Evolutionary conservation across 768 basidiomycete species (phyloP), one percentile per base, ranked within the genome.

Genomic region (Amanita inopinata): DNA sequence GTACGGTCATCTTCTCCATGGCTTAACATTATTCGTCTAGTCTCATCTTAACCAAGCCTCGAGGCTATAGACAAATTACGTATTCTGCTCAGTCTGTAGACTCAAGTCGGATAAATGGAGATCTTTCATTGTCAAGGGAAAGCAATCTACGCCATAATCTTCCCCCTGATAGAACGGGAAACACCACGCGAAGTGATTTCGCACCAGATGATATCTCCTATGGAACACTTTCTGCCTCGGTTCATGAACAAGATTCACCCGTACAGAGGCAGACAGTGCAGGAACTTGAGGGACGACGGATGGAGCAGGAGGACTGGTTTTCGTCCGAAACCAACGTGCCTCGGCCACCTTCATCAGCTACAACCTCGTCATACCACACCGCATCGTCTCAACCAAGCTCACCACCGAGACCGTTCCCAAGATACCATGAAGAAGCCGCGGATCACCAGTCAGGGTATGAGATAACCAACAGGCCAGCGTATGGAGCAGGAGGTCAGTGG

Each of bases 1-100:
- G 55, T 56, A 38, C 33, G 52, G 40, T 32, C 10, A 11, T 34
- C 38, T 27, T 15, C 2, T 24, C n/a, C n/a, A n/a, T n/a, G n/a
- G n/a, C n/a, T n/a, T n/a, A n/a, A n/a, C n/a, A n/a, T n/a, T n/a
- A n/a, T n/a, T n/a, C n/a, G n/a, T n/a, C n/a, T n/a, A n/a, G n/a
- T n/a, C n/a, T n/a, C n/a, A n/a, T n/a, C n/a, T n/a, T n/a, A n/a
- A n/a, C n/a, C n/a, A n/a, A n/a, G n/a, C n/a, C n/a, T n/a, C n/a
- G n/a, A n/a, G n/a, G n/a, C n/a, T n/a, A n/a, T n/a, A n/a, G n/a
- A n/a, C n/a, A n/a, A n/a, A n/a, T n/a, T n/a, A n/a, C n/a, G n/a
- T n/a, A n/a, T n/a, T n/a, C n/a, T n/a, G n/a, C n/a, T n/a, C n/a
- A n/a, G n/a, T n/a, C n/a, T n/a, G n/a, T n/a, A n/a, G n/a, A n/a